Evolutionary conservation across 495 filamentous ascomycete genomes (phyloP), one percentile per base, ranked within the genome.

Genomic region (Aspergillus panamensis): DNA sequence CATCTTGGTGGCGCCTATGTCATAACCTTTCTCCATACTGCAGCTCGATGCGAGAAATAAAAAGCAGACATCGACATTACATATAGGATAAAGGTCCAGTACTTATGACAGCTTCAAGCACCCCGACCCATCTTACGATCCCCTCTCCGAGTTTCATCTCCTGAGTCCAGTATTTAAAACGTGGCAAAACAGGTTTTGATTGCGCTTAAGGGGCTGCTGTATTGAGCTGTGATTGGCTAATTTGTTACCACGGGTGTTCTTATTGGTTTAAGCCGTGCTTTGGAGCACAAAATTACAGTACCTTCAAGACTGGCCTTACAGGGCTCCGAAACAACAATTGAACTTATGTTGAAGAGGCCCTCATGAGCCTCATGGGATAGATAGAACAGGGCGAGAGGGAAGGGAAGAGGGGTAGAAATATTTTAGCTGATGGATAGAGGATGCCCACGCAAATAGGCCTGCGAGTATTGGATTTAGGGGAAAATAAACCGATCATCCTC

Each of bases 111-210:
- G n/a, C n/a, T 25, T 25, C 25, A 25, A 5, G 5, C 25, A 25
- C 25, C 25, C 25, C 2, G 25, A 25, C 25, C 25, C 25, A 25
- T 25, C n/a, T n/a, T n/a, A n/a, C n/a, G n/a, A n/a, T n/a, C n/a
- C n/a, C n/a, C n/a, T n/a, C n/a, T n/a, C n/a, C n/a, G 10, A 3
- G 14, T n/a, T 39, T 12, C 35, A 33, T 32, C 44, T 29, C 44
- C 53, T 45, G 31, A 44, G 13, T 53, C 21, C 29, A 16, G 9
- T 19, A 30, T 55, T 31, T 30, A 29, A 48, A 58, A 52, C 56
- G 49, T 48, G 32, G 16, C 56, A 53, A 40, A 31, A 59, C 50
- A 49, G 37, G 43, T 59, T 59, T 52, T 31, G 33, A 39, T 42
- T 45, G 39, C 29, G 21, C 29, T 43, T 32, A 39, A 48, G 48